Evolutionary conservation across 208 protist genomes (phyloP), one percentile per base, ranked within the genome.

Genomic region (Acanthamoeba royreba): DNA sequence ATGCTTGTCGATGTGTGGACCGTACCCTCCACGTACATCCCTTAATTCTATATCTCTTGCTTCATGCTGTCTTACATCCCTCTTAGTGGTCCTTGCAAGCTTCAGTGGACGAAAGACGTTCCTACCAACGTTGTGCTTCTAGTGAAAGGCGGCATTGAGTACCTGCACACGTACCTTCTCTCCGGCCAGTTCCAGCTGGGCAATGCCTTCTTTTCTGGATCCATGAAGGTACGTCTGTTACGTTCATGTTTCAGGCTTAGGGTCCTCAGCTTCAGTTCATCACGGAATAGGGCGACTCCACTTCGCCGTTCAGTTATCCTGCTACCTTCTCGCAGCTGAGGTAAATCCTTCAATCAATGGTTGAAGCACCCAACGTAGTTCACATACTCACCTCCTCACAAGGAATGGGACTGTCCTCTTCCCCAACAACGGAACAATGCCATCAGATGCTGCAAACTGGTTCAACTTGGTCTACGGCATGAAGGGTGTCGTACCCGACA

Each of bases 171-270:
- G 3, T 53, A 88, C 43, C 47, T 88, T 5, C 81, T 88, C 0
- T 53, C 81, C 7, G 81, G 81, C 0, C 8, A 43, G 35, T 88
- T 66, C 49, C 0, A 0, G 81, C 81, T 63, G 0, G 43, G 47
- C 81, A 88, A 88, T 38, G 81, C 81, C 43, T 88, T 88, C 81
- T 88, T 88, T 47, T 88, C 81, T 19, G 81, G 81, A 0, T 88
- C 81, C 0, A 7, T 19, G n/a, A 88, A 86, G 77, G 45, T 58
- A 52, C 40, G 42, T n/a, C n/a, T n/a, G n/a, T n/a, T n/a, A n/a
- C n/a, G n/a, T n/a, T n/a, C n/a, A n/a, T n/a, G n/a, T n/a, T n/a
- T n/a, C n/a, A n/a, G n/a, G n/a, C n/a, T n/a, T n/a, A n/a, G n/a
- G 13, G 49, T 55, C 19, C n/a, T n/a, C n/a, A n/a, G n/a, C n/a